A percentile compares a stretch with the other conserved stretches of the same genome.
Evolutionary conservation across 129 eudicot genomes (phyloP).

Genomic region (Helianthus annuus): HanXRQr2.0-SUNRISE NC_035434.2:120216925-120217424

Average conservation of each 20-base stretch:
- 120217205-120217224: constrained; percentile 69
- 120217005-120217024: constrained; percentile 1
- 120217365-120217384: constrained; percentile 96
- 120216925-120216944: neutral
- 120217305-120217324: constrained; percentile 88
- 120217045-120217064: neutral
- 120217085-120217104: constrained; percentile 4
- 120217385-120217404: constrained; percentile 74
- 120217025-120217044: neutral
- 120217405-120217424: constrained; percentile 99
- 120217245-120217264: constrained; percentile 90
- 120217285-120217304: constrained; percentile 79
- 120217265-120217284: constrained; percentile 93
- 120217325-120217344: constrained; percentile 97
- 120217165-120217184: constrained; percentile 14
- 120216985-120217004: neutral
- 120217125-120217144: neutral
- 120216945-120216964: no score
- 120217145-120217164: constrained; percentile 7
- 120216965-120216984: no score
- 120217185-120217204: constrained; percentile 12
- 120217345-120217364: constrained; percentile 85
- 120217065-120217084: neutral
- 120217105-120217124: neutral
- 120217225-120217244: constrained; percentile 95